phyloP scores from a whole-genome alignment of 2,329 filamentous ascomycete species.

The Beauveria sp. region DNA sequence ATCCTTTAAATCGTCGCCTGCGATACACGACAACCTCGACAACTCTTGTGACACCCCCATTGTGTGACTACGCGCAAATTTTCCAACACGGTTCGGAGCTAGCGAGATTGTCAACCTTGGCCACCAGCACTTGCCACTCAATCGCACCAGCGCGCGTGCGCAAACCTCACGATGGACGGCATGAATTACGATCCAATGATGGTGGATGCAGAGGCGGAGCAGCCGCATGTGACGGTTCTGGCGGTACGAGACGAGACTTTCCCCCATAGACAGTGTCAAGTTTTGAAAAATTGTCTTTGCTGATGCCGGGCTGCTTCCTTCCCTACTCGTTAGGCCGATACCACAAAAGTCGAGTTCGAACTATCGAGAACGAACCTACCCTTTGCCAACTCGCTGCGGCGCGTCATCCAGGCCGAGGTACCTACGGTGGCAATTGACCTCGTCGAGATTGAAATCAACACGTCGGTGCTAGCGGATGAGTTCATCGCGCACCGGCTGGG shows the following conservation, averaged over 20 bases:
- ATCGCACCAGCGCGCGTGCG: conserved; percentile 4
- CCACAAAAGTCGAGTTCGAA: conserved; percentile 80
- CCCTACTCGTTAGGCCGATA: conserved; percentile 56
- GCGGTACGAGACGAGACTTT: conserved; percentile 35
- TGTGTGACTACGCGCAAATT: background rate
- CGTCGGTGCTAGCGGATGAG: conserved; percentile 91
- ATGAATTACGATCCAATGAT: conserved; percentile 57
- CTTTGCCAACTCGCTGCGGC: conserved; percentile 87
- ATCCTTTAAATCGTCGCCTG: background rate
- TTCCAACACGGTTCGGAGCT: background rate
- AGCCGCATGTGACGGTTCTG: conserved; percentile 52
- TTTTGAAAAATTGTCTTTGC: background rate
- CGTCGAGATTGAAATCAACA: conserved; percentile 88
- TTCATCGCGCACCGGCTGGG: conserved; percentile 91
- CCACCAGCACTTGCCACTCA: background rate
- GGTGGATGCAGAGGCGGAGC: conserved; percentile 50
- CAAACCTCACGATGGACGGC: conserved; percentile 27
- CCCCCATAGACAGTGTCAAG: background rate
- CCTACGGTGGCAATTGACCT: conserved; percentile 92
- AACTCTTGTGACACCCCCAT: background rate
- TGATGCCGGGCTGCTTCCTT: conserved; percentile 8
- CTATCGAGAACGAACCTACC: conserved; percentile 82
- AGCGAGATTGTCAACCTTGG: background rate
- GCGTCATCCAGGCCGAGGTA: conserved; percentile 86
- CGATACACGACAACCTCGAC: background rate